Conservation (phyloP, 345 rosid species). For the Arabis alpina region DNA sequence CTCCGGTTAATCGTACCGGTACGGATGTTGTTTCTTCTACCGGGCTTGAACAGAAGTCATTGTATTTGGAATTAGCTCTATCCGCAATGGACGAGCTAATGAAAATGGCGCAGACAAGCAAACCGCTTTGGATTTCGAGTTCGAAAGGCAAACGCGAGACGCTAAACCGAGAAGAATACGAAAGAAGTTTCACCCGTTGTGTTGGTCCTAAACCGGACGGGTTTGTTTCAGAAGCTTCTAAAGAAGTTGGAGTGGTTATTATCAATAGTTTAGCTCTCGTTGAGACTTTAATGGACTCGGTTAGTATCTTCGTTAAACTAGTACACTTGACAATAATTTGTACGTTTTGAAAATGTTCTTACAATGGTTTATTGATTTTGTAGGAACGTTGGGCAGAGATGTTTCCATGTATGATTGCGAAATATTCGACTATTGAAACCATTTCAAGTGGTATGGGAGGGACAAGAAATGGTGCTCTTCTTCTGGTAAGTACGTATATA, state of each 20-base stretch:
- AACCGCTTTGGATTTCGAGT: conserved; percentile 75
- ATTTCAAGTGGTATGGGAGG: conserved; percentile 85
- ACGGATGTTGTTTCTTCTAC: conserved; percentile 32
- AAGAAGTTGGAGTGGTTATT: conserved; percentile 81
- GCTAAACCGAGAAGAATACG: conserved; percentile 52
- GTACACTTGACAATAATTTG: background rate
- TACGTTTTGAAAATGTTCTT: background rate
- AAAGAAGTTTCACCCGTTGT: conserved; percentile 61
- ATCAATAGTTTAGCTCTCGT: conserved; percentile 89
- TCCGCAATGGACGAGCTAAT: conserved; percentile 89
- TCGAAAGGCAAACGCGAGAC: conserved; percentile 57
- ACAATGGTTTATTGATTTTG: conserved; percentile 9
- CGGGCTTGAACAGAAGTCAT: conserved; percentile 61
- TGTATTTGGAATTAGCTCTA: conserved; percentile 81
- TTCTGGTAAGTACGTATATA: conserved; percentile 53
- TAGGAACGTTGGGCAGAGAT: conserved; percentile 84
- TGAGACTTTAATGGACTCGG: conserved; percentile 93
- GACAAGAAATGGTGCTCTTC: conserved; percentile 86
- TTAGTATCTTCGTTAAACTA: conserved; percentile 43
- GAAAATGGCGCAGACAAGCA: conserved; percentile 77
- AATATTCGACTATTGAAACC: conserved; percentile 67
- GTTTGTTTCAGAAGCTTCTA: conserved; percentile 80
- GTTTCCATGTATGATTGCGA: conserved; percentile 87
- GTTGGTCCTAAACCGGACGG: conserved; percentile 69
- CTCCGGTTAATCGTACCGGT: conserved; percentile 46